These are phyloP conservation scores for Auricularia sp. DNA, from an alignment of 768 basidiomycete species.

Conservation along the genomic window DNA sequence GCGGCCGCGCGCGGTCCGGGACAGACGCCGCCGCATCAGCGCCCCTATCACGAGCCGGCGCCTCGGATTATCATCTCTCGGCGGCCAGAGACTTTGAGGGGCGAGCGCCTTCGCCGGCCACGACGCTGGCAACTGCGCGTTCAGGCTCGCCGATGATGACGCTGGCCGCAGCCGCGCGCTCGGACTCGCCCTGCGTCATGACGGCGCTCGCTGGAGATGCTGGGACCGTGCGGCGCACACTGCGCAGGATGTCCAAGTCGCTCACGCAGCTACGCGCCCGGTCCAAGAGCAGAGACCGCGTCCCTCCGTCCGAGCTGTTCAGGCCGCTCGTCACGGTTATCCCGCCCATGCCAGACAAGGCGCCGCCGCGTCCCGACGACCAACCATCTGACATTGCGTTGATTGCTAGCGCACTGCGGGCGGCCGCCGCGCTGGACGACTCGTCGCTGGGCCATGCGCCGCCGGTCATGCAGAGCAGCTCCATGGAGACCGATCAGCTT, in stretches of 20 bases:
- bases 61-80: background rate
- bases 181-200: background rate
- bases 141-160: background rate
- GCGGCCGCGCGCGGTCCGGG: background rate
- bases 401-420: too few relatives aligned
- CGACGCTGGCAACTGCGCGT: background rate
- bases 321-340: too few relatives aligned
- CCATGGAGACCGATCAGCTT: too few relatives aligned
- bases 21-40: background rate
- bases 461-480: too few relatives aligned
- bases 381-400: too few relatives aligned
- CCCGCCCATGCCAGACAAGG: too few relatives aligned
- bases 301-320: background rate
- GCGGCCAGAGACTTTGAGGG: too few relatives aligned
- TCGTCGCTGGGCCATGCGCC: too few relatives aligned
- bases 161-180: background rate
- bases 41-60: background rate
- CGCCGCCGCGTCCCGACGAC: too few relatives aligned
- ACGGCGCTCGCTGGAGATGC: background rate
- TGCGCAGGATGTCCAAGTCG: background rate
- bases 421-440: too few relatives aligned
- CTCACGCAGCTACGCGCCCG: background rate
- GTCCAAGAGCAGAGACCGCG: background rate
- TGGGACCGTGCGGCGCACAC: background rate
- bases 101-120: background rate